Conservation (phyloP, 345 rosid genomes). For the Odontarrhena argentea region DNA sequence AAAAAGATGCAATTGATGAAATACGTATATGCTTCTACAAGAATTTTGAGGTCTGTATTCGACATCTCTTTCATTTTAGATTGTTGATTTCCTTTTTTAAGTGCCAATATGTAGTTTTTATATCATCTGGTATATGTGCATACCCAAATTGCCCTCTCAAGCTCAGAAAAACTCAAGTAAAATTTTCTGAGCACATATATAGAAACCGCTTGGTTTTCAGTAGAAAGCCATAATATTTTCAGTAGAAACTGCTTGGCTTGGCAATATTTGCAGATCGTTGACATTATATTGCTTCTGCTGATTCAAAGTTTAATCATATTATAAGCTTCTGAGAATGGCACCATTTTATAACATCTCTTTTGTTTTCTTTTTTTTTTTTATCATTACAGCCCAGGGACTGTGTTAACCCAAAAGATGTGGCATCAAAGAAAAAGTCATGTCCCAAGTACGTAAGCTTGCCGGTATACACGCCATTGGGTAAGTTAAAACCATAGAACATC, state of each 20-base stretch:
- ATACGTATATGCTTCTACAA: conserved; percentile 82
- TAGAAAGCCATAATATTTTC: background rate
- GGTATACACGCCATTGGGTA: conserved; percentile 55
- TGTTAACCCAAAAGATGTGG: conserved; percentile 36
- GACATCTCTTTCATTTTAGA: conserved; percentile 25
- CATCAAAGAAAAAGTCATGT: conserved; percentile 58
- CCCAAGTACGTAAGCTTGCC: conserved; percentile 87
- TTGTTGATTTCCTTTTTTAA: conserved; percentile 4
- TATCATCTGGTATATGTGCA: background rate
- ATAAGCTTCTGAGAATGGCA: conserved; percentile 16
- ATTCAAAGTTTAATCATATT: background rate
- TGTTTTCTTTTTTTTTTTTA: background rate
- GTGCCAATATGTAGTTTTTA: background rate
- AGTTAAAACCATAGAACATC: conserved; percentile 31
- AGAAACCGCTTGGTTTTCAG: too few relatives aligned
- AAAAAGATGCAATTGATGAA: conserved; percentile 69
- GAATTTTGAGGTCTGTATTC: conserved; percentile 69
- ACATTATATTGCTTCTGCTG: conserved; percentile 1
- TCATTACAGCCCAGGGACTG: conserved; percentile 78
- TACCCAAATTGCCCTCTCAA: too few relatives aligned
- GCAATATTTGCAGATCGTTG: conserved; percentile 6
- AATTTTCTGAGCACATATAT: background rate
- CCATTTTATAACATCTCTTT: conserved; percentile 31
- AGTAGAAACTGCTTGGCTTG: conserved; percentile 7
- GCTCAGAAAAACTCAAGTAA: background rate